Evolutionary conservation across 306 rosid species (phyloP).

Genomic region (Lathyrus sativus): DNA sequence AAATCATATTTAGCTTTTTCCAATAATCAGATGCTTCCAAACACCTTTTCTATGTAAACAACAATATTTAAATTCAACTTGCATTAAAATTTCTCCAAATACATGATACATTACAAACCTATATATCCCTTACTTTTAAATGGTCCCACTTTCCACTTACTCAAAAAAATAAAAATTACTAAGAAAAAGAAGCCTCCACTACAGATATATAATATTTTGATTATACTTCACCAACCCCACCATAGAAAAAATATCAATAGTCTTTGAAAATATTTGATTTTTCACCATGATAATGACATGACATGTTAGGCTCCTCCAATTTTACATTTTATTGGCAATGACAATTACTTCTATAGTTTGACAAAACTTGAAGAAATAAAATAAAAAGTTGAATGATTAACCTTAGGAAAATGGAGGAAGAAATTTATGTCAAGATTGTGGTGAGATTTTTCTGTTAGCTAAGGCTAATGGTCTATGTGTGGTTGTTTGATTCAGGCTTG

Average conservation of each 20-base stretch:
- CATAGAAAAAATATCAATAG: constrained; percentile 49
- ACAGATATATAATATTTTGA: constrained; percentile 51
- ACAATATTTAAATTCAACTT: constrained; percentile 61
- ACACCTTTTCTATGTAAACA: constrained; percentile 51
- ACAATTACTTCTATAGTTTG: constrained; percentile 45
- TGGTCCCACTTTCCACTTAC: constrained; percentile 67
- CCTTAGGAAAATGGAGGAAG: constrained; percentile 34
- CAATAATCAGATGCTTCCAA: constrained; percentile 54
- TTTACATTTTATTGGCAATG: constrained; percentile 42
- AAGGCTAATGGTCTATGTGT: constrained; percentile 48
- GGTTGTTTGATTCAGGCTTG: constrained; percentile 79
- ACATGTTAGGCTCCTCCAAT: constrained; percentile 43
- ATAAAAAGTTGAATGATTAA: constrained; percentile 31
- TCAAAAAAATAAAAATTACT: constrained; percentile 31
- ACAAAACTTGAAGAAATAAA: constrained; percentile 37
- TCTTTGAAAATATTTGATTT: constrained; percentile 49
- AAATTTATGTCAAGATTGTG: constrained; percentile 26
- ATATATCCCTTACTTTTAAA: constrained; percentile 43
- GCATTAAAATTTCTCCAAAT: constrained; percentile 51
- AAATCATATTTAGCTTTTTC: constrained; percentile 38
- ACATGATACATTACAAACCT: constrained; percentile 49
- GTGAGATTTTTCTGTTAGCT: constrained; percentile 9
- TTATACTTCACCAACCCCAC: constrained; percentile 61
- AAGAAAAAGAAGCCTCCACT: constrained; percentile 49
- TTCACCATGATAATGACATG: constrained; percentile 44